Evolutionary conservation across 2,329 filamentous ascomycete genomes (phyloP), one percentile per base, ranked within the genome.

Genomic region (Penicillium fuscoglaucum): DNA sequence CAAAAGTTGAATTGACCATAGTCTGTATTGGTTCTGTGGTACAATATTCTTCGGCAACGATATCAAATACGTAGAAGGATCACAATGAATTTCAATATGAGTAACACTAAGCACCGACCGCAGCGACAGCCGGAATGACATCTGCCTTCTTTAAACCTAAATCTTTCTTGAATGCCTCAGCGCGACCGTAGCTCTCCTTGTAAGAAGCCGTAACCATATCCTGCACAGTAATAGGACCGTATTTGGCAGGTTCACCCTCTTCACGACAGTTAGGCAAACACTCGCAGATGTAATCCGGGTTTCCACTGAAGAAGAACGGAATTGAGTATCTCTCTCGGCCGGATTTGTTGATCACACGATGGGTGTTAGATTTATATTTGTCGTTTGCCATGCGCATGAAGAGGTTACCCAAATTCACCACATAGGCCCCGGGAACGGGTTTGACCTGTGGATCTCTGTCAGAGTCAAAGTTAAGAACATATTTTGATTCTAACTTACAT

Each of bases 341-440:
- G 12, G 72, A 73, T 48, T 71, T 69, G 62, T 79, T 79, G 51
- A 79, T 78, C 0, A 79, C 77, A 0, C 76, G 72, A 57, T 79
- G 77, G 13, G 73, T 63, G 49, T 76, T 78, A 0, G 72, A 76
- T n/a, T 74, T 75, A 58, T 78, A 79, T 48, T 66, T 69, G 56
- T 78, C 75, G 55, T 78, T 78, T 2, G 71, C 68, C 77, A 75
- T 77, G 24, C 73, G 69, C 74, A 75, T 75, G 66, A 79, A 77
- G 24, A 78, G 61, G 49, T 79, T 73, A 8, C 70, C 72, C 17
- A 73, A 57, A 21, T 74, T 75, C 1, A 75, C 67, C 0, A 73
- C 70, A 41, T 69, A 72, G 6, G 69, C 69, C 6, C 67, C 68
- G 9, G 65, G 59, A 13, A 67, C 59, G 2, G 71, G 70, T 52